Conservation (phyloP, 2,329 filamentous ascomycete genomes). For the Monosporascus sp. region DNA sequence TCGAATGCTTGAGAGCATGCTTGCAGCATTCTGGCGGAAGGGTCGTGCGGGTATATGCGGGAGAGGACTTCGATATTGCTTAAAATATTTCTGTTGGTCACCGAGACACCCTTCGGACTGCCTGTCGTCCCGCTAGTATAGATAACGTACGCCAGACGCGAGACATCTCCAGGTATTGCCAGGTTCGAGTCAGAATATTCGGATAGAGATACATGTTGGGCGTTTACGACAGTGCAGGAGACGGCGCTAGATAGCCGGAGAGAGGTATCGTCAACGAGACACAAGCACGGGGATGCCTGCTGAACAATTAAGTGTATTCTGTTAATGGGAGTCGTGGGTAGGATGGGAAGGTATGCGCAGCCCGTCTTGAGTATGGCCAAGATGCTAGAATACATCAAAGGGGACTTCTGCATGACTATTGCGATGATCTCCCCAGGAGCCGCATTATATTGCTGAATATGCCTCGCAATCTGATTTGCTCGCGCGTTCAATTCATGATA, state of each 20-base stretch:
- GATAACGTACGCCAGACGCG: constrained; percentile 66
- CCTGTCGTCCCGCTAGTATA: constrained; percentile 84
- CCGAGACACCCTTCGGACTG: constrained; percentile 70
- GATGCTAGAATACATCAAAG: constrained; percentile 66
- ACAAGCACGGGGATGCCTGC: constrained; percentile 48
- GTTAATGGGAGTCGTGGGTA: constrained; percentile 62
- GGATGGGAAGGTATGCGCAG: constrained; percentile 73
- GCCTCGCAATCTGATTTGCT: constrained; percentile 59
- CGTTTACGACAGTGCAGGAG: constrained; percentile 24
- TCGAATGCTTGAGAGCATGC: constrained; percentile 82
- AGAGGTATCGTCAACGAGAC: constrained; percentile 34
- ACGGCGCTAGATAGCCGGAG: constrained; percentile 8
- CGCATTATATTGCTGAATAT: constrained; percentile 43
- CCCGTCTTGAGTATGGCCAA: constrained; percentile 70
- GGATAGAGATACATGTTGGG: constrained; percentile 24
- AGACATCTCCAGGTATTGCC: constrained; percentile 31
- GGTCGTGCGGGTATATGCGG: constrained; percentile 56
- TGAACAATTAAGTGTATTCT: constrained; percentile 56
- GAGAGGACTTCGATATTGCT: constrained; percentile 68
- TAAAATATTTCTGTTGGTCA: constrained; percentile 70
- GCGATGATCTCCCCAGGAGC: constrained; percentile 56
- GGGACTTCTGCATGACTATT: constrained; percentile 72
- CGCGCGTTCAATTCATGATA: constrained; percentile 59
- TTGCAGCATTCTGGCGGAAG: constrained; percentile 62
- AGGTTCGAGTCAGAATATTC: constrained; percentile 32